Percentiles rank a stretch among this genome's conserved stretches.
Evolutionary conservation across 805 yeast species (phyloP).

Genomic region (Ogataea pini): DNA sequence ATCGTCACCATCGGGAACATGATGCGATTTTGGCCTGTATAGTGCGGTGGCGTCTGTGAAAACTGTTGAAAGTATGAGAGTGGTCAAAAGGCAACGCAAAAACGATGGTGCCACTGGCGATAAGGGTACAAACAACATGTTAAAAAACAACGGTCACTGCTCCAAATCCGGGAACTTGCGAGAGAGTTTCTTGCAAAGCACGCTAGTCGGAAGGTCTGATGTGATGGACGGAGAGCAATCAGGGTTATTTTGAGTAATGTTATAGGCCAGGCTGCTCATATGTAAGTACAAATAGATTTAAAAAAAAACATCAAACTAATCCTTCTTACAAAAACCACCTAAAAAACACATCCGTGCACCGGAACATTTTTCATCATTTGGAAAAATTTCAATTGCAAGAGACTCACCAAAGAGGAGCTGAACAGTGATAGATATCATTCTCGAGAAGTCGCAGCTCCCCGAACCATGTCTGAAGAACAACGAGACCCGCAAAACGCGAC

Average conservation of each 20-base stretch:
- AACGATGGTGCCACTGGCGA: neutral
- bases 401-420: no score
- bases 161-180: neutral
- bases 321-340: no score
- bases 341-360: neutral
- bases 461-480: conserved; percentile 1
- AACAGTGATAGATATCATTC: no score
- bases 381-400: neutral
- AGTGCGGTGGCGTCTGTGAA: neutral
- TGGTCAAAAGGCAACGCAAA: neutral
- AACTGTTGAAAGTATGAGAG: neutral
- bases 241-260: no score
- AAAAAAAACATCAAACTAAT: neutral
- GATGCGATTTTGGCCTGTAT: neutral
- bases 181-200: neutral
- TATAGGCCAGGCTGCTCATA: no score
- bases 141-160: neutral
- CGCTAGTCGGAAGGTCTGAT: no score
- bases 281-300: no score
- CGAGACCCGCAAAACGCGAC: neutral
- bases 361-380: no score
- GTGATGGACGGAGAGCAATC: no score
- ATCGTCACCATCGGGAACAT: neutral
- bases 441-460: no score
- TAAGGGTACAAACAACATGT: neutral